These are phyloP conservation scores for Komagataea norvegica DNA, from an alignment of 1,139 yeast species.

Conservation along the genomic window DNA sequence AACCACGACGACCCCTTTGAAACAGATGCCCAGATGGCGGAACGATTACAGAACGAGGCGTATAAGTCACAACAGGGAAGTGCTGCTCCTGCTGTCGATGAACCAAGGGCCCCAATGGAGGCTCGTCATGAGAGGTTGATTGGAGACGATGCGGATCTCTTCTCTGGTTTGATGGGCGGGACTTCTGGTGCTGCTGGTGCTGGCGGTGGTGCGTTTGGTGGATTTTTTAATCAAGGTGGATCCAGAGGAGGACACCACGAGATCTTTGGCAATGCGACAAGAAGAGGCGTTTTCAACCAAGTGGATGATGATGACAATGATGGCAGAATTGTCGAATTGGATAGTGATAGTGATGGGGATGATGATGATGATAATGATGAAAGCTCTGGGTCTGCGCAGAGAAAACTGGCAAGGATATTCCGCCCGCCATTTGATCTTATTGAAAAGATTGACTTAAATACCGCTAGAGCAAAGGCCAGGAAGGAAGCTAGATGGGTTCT, in stretches of 20 bases:
- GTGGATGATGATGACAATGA: conserved; percentile 25
- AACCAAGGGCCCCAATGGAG: conserved; percentile 74
- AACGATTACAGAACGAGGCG: conserved; percentile 61
- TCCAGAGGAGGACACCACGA: conserved; percentile 17
- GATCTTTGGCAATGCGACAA: conserved; percentile 37
- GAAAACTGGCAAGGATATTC: conserved; percentile 73
- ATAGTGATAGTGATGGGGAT: conserved; percentile 33
- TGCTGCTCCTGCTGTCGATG: too few species aligned
- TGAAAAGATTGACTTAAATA: conserved; percentile 57
- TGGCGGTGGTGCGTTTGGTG: conserved; percentile 37
- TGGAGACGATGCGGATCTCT: conserved; percentile 34
- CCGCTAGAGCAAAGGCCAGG: conserved; percentile 67
- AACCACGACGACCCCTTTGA: conserved; percentile 24
- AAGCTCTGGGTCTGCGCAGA: conserved; percentile 39
- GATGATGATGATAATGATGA: conserved; percentile 10
- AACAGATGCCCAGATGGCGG: conserved; percentile 57
- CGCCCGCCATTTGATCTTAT: conserved; percentile 93
- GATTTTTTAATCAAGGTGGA: conserved; percentile 21
- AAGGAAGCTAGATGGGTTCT: conserved; percentile 72
- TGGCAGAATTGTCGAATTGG: conserved; percentile 30
- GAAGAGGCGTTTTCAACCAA: conserved; percentile 50
- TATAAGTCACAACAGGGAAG: conserved; percentile 38
- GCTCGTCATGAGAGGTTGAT: conserved; percentile 80
- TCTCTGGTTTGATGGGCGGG: conserved; percentile 34
- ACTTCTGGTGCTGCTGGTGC: too few species aligned